Conservation (phyloP, 129 eudicot species). For the Helianthus tuberosus region DNA sequence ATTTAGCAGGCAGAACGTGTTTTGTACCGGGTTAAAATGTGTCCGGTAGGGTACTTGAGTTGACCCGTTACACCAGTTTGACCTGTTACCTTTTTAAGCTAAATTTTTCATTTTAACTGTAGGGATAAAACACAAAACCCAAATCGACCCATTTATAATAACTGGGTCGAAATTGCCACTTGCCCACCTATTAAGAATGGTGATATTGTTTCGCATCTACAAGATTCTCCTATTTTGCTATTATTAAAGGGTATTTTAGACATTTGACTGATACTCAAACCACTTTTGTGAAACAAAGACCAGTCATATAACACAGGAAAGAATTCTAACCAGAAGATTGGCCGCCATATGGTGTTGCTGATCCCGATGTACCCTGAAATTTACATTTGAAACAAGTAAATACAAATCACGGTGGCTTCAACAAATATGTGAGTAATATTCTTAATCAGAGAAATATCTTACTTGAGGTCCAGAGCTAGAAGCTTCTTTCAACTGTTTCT, state of each 20-base stretch:
- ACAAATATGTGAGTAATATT: not conserved
- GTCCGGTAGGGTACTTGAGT: too few relatives aligned
- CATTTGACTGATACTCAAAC: not conserved
- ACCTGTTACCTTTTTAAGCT: not conserved
- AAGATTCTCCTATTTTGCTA: not conserved
- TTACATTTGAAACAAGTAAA: conserved; percentile 16
- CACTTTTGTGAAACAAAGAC: not conserved
- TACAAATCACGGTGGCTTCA: not conserved
- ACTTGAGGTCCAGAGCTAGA: conserved; percentile 93
- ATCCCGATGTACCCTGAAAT: conserved; percentile 69
- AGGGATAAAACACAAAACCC: not conserved
- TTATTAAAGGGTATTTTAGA: conserved; percentile 9
- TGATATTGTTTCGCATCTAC: not conserved
- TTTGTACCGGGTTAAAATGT: too few relatives aligned
- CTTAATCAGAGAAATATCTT: conserved; percentile 28
- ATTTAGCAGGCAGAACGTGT: too few relatives aligned
- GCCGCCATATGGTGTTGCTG: conserved; percentile 50
- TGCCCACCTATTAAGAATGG: not conserved
- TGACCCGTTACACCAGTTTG: not conserved
- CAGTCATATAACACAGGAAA: not conserved
- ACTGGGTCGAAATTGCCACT: not conserved
- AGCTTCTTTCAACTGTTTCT: conserved; percentile 71
- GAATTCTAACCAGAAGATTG: conserved; percentile 64
- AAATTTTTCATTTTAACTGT: not conserved
- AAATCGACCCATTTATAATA: not conserved